Base-by-base conservation (phyloP, 2,329 filamentous ascomycete species). In the Sphaerulina vaccinii region DNA sequence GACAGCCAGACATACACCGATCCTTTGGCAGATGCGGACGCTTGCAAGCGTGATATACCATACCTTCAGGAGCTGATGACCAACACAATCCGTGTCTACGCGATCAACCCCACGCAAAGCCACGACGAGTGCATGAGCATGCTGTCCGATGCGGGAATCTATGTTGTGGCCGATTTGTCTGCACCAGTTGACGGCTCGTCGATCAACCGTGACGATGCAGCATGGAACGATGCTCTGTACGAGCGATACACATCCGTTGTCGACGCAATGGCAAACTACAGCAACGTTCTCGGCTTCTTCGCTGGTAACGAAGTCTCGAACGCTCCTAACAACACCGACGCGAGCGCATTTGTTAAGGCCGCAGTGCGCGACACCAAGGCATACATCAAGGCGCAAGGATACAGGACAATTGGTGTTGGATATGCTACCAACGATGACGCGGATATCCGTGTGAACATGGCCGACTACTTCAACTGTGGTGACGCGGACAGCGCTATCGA, bases 271-370 rank as follows among this genome's bases (percentile, higher is more conserved):
- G 78, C 81, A 63, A 79, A 88, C 69, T 97, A 95, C 80, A 80
- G 82, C 73, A 99, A 99, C 75, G 85, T 89, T 45, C 84, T 99
- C 59, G 93, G 93, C 65, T 99, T 97, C 85, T 97, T 99, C 71
- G 92, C 91, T 62, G 93, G 93, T 70, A 99, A 99, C 75, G 93
- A 99, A 76, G 93, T 99, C 57, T 86, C 90, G 64, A 95, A 96
- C 79, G 81, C 85, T 65, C 79, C 79, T 62, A 91, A 86, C 80
- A 96, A 96, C 82, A 97, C 92, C 44, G 76, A 81, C 56, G 89
- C 92, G 44, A 93, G 89, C 57, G 90, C 92, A 62, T 99, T 87
- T 71, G 93, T 99, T 75, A 99, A 97, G 83, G 93, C 92, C 56
- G 91, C 93, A 57, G 90, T 97, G 59, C 91, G 93, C 68, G 93